Base-by-base conservation (phyloP, 192 early-diverging fungal genomes). In the Coemansia sp. region DNA sequence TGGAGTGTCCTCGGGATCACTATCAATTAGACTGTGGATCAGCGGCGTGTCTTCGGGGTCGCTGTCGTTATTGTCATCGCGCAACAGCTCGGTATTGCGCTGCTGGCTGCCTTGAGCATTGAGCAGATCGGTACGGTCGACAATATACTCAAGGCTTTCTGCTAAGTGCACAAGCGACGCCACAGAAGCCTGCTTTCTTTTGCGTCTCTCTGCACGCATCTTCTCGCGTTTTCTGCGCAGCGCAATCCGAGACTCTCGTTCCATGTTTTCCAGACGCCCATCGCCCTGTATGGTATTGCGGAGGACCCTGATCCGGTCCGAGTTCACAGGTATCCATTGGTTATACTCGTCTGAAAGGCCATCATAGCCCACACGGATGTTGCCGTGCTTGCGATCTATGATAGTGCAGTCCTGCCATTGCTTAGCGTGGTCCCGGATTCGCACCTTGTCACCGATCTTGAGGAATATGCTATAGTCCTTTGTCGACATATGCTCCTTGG, bases 331-430 rank as follows among this genome's bases (percentile, higher is more conserved):
- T 6, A 85, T 60, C 77, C 76, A 76, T 33, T 85, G 76, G 63
- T 79, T 73, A 49, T 60, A 71, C 69, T 73, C 74, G 49, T 69
- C 66, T 15, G 80, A 56, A 23, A 60, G 64, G 14, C 76, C 73
- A 59, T 66, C 75, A 45, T 72, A 80, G 53, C 71, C 70, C 46
- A 85, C 60, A 16, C 74, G 73, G 56, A 85, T 75, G 34, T 64
- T 69, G 48, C 77, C 76, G 30, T 79, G 71, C 60, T 79, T 75
- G 57, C 77, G 44, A 39, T 76, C 67, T 18, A 80, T 70, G 48
- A 83, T 79, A 12, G 71, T 77, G 67, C 77, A 76, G 44, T 73
- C 66, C 69, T 74, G 67, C 84, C 84, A 85, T 66, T 77, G 71
- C 71, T 71, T 79, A 71, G 72, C 74, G 20, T 62, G 68, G 35